Evolutionary conservation across 352 stramenopile genomes (phyloP).

Genomic region (Globisporangium cylindrosporum): DNA sequence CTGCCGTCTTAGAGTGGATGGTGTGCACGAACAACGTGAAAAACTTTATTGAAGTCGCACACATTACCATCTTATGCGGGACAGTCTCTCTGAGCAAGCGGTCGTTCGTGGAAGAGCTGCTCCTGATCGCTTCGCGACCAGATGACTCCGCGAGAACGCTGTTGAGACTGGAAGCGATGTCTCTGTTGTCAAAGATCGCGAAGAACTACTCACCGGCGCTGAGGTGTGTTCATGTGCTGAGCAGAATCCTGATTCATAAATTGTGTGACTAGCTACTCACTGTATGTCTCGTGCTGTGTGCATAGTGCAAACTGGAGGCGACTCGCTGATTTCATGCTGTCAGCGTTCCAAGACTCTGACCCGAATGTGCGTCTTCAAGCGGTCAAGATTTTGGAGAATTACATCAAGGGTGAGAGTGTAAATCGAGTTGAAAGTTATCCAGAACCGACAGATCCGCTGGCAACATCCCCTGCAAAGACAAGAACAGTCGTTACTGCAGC

Average conservation of each 20-base stretch:
- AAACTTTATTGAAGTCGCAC: slow-evolving; percentile 45
- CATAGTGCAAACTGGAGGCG: slow-evolving; percentile 53
- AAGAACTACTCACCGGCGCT: slow-evolving; percentile 81
- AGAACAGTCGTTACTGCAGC: not conserved
- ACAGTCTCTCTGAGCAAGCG: slow-evolving; percentile 47
- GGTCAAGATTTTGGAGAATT: slow-evolving; percentile 87
- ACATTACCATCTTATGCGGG: slow-evolving; percentile 66
- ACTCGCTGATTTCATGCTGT: slow-evolving; percentile 75
- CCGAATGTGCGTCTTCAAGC: slow-evolving; percentile 84
- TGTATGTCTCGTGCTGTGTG: not conserved
- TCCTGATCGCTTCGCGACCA: slow-evolving; percentile 57
- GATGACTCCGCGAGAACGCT: slow-evolving; percentile 55
- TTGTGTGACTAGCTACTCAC: not conserved
- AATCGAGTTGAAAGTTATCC: slow-evolving; percentile 10
- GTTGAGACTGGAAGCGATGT: slow-evolving; percentile 79
- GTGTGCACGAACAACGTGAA: slow-evolving; percentile 42
- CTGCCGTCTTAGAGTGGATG: slow-evolving; percentile 75
- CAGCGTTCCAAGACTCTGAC: slow-evolving; percentile 80
- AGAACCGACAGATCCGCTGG: not conserved
- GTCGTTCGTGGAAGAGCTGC: slow-evolving; percentile 76
- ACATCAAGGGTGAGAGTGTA: slow-evolving; percentile 70
- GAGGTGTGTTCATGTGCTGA: slow-evolving; percentile 19
- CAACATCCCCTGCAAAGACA: slow-evolving; percentile 3
- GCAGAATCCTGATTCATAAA: not conserved
- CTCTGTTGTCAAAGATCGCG: slow-evolving; percentile 76